Percentiles rank a stretch among this genome's conserved stretches.
These are phyloP conservation scores for Trichophyton schoenleinii DNA, from an alignment of 2,329 filamentous ascomycete genomes.

Conservation along the genomic window DNA sequence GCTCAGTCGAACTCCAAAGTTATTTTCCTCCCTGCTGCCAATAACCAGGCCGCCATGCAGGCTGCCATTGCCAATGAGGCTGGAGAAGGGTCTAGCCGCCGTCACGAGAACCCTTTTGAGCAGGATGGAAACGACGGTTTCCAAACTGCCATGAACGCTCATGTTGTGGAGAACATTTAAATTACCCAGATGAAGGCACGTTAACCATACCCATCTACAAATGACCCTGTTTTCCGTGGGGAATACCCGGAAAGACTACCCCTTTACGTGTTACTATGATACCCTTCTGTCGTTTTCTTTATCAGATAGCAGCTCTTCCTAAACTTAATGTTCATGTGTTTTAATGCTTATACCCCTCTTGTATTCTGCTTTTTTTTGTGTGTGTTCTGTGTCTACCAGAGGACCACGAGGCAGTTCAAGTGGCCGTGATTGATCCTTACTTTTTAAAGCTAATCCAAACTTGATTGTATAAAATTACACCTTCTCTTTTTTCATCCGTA, in stretches of 20 bases:
- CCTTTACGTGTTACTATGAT: neutral
- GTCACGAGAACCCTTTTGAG: slow-evolving; percentile 26
- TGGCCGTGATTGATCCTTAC: neutral
- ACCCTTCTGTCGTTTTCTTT: neutral
- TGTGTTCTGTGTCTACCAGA: neutral
- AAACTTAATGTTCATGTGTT: neutral
- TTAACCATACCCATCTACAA: too few relatives aligned
- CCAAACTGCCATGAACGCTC: slow-evolving; percentile 68
- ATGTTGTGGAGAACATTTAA: slow-evolving; percentile 77
- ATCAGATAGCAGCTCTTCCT: too few relatives aligned
- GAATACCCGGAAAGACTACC: neutral
- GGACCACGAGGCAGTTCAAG: neutral
- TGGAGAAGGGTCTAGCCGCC: slow-evolving; percentile 45
- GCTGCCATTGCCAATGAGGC: slow-evolving; percentile 39
- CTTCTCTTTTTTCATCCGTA: neutral
- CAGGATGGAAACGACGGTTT: slow-evolving; percentile 46
- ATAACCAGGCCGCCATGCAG: slow-evolving; percentile 42
- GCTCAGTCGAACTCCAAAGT: slow-evolving; percentile 59
- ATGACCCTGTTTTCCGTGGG: too few relatives aligned
- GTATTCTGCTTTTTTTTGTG: neutral
- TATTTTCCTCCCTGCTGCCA: slow-evolving; percentile 61
- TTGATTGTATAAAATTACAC: neutral
- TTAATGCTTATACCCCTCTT: neutral
- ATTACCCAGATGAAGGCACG: neutral
- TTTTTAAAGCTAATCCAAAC: neutral